phyloP scores from a whole-genome alignment of 805 yeast genomes.

The Isabelozyma rhagii region DNA sequence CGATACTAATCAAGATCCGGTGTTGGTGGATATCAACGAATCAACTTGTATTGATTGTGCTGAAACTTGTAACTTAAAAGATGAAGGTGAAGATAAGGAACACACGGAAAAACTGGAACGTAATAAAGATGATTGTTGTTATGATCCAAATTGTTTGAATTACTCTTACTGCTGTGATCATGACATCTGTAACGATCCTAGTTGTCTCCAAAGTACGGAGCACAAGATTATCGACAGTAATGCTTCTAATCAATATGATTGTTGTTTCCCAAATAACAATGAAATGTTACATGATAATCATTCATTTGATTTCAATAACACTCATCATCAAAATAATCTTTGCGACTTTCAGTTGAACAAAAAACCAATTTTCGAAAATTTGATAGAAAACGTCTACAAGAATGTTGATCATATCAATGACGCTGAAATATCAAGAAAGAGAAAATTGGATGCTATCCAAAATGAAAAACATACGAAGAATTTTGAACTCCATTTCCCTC shows the following conservation, averaged over 20 bases:
- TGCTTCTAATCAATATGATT: neutral
- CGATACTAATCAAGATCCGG: conserved; percentile 9
- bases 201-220: conserved; percentile 1
- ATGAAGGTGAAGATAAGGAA: neutral
- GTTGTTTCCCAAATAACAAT: neutral
- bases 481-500: conserved; percentile 38
- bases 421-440: conserved; percentile 4
- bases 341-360: conserved; percentile 28
- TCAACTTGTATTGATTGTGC: neutral
- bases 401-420: conserved; percentile 16
- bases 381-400: conserved; percentile 34
- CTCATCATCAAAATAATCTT: conserved; percentile 15
- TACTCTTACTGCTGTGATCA: conserved; percentile 2
- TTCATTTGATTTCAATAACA: neutral
- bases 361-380: conserved; percentile 34
- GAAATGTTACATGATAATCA: conserved; percentile 6
- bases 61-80: neutral
- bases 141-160: neutral
- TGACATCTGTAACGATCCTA: neutral
- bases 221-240: neutral
- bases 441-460: conserved; percentile 3
- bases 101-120: neutral
- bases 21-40: neutral
- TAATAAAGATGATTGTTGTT: conserved; percentile 2
- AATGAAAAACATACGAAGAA: conserved; percentile 9